Base-by-base conservation (phyloP, 2,329 filamentous ascomycete genomes). In the Clarireedia homoeocarpa region DNA sequence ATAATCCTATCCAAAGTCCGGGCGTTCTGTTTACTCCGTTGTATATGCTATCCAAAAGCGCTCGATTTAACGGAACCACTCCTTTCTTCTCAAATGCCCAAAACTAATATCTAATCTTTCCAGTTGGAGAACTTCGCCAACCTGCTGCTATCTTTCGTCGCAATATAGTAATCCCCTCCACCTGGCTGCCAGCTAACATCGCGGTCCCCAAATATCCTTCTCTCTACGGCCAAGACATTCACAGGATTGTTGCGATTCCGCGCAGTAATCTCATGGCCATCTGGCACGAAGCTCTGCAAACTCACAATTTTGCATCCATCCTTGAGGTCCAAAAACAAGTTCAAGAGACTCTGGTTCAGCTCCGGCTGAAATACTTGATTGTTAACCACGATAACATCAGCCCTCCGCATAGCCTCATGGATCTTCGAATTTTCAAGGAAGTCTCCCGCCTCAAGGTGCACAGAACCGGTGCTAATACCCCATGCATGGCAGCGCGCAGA, bases 331-430 rank as follows among this genome's bases (percentile, higher is more conserved):
- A 99, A 75, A 67, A 99, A 97, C 75, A 95, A 89, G 65, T 89
- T 84, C 62, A 92, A 83, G 47, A 99, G 77, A 59, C 84, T 82
- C 67, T 89, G 86, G 72, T 97, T 99, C 55, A 96, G 81, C 64
- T 86, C 80, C 14, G 91, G 86, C 5, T 86, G 91, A 72, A 99
- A 99, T 2, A 91, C 94, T 72, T 97, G 91, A 73, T 99, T 99
- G 76, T 99, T 99, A 65, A 97, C 92, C 26, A 99, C 80, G 17
- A 99, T 83, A n/a, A 97, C 91, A 69, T 99, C 94, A 1, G 94
- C 92, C 54, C 85, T 83, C 70, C 87, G 86, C 50, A 99, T 78
- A 6, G 85, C 85, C 24, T 83, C 79, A 58, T 85, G 78, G 49
- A 96, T 89, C 57, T 78, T 77, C 15, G 79, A 70, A 63, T 87